A percentile compares a stretch with the other conserved stretches of the same genome.
phyloP scores from a whole-genome alignment of 169 alveolate genomes.

The Plasmodium billcollinsi region DNA sequence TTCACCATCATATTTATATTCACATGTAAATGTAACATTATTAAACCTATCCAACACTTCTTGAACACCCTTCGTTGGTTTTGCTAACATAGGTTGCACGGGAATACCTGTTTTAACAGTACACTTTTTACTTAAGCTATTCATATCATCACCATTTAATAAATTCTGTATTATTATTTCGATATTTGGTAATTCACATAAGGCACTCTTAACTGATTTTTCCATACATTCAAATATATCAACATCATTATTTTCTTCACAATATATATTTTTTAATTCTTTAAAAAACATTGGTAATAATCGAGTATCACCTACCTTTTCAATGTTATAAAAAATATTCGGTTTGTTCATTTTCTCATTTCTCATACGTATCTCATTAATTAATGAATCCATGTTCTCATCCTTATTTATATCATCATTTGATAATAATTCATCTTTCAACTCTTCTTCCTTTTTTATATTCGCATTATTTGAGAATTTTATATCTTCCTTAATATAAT shows the following conservation, averaged over 20 bases:
- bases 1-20: constrained; percentile 98
- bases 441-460: constrained; percentile 14
- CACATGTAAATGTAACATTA: constrained; percentile 96
- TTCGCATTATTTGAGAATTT: not conserved
- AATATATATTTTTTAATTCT: constrained; percentile 59
- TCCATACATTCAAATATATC: constrained; percentile 89
- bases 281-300: constrained; percentile 49
- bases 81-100: constrained; percentile 99
- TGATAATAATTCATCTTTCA: no score
- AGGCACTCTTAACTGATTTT: constrained; percentile 89
- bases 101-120: constrained; percentile 97
- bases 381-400: constrained; percentile 12
- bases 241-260: constrained; percentile 43
- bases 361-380: constrained; percentile 30
- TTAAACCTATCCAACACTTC: constrained; percentile 92
- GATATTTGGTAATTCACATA: constrained; percentile 94
- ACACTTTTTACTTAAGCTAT: constrained; percentile 89
- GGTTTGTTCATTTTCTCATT: constrained; percentile 68
- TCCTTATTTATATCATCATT: not conserved
- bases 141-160: constrained; percentile 87
- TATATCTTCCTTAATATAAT: no score
- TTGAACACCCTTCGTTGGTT: constrained; percentile 94
- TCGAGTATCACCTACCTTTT: constrained; percentile 73
- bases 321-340: constrained; percentile 62
- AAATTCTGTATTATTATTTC: constrained; percentile 92